Conservation (phyloP, 202 grass and related monocot species). For the Setaria italica region DNA sequence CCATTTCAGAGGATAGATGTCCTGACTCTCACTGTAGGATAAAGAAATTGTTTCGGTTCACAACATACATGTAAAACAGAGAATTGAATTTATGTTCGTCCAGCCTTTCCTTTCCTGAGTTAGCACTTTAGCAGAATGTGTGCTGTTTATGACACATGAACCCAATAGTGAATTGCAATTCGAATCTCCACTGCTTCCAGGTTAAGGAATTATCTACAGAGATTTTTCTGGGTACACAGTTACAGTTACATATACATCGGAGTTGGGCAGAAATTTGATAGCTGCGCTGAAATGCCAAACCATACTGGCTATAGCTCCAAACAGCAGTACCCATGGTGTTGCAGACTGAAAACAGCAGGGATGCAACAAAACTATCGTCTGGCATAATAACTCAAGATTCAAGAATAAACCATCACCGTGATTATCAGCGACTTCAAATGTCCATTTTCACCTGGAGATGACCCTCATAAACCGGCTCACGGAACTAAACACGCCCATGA, state of each 20-base stretch:
- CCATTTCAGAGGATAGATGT: conserved; percentile 32
- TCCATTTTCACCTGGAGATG: conserved; percentile 64
- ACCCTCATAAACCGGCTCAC: conserved; percentile 81
- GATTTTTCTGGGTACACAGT: not conserved
- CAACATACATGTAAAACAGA: conserved; percentile 22
- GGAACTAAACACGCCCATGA: conserved; percentile 73
- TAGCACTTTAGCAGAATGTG: not conserved
- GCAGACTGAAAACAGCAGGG: not conserved
- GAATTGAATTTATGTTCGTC: not conserved
- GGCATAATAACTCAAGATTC: not conserved
- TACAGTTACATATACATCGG: not conserved
- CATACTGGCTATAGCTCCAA: not conserved
- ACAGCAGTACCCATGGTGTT: not conserved
- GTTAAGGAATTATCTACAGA: conserved; percentile 4
- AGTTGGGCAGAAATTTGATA: not conserved
- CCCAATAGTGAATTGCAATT: not conserved
- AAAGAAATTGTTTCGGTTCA: conserved; percentile 41
- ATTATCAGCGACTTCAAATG: not conserved
- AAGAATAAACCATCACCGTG: not conserved
- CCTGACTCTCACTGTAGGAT: conserved; percentile 26
- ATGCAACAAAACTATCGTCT: not conserved
- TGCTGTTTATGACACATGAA: conserved; percentile 22
- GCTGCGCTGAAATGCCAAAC: not conserved
- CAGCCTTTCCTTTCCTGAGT: not conserved
- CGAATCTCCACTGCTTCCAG: not conserved